Conservation (phyloP, 169 alveolate genomes). For the Cryptosporidium ryanae region DNA sequence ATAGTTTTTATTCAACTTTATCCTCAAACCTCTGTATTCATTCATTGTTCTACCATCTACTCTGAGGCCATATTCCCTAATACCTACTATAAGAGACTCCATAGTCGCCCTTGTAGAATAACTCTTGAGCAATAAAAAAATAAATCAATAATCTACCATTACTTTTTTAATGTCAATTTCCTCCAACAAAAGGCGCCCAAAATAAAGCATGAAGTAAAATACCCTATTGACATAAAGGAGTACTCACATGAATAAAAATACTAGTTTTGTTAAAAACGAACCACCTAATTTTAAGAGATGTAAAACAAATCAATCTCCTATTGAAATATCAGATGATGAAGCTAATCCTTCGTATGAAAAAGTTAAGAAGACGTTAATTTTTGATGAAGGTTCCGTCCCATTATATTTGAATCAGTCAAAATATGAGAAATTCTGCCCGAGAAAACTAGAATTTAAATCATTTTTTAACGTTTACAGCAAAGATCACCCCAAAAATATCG, state of each 20-base stretch:
- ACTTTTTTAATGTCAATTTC: not conserved
- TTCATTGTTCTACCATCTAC: slow-evolving; percentile 70
- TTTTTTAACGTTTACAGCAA: slow-evolving; percentile 13
- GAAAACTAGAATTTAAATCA: not conserved
- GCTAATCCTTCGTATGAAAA: too few relatives aligned
- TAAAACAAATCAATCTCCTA: too few relatives aligned
- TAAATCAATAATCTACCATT: not conserved
- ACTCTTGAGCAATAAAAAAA: not conserved
- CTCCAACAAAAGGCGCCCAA: slow-evolving; percentile 8
- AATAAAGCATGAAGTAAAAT: not conserved
- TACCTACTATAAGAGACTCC: slow-evolving; percentile 30
- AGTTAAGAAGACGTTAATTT: too few relatives aligned
- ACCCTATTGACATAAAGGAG: too few relatives aligned
- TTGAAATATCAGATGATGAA: too few relatives aligned
- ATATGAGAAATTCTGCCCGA: slow-evolving; percentile 8
- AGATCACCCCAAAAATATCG: not conserved
- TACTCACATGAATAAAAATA: too few relatives aligned
- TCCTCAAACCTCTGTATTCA: slow-evolving; percentile 42
- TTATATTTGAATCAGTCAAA: slow-evolving; percentile 23
- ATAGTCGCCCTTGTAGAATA: not conserved
- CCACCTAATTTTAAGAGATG: too few relatives aligned
- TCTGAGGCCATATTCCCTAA: slow-evolving; percentile 63
- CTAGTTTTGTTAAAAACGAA: too few relatives aligned
- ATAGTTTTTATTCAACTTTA: slow-evolving; percentile 36
- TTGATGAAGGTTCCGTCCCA: not conserved